These are phyloP conservation scores for Aspergillus viridinutans DNA, from an alignment of 2,329 filamentous ascomycete genomes.

Conservation along the genomic window DNA sequence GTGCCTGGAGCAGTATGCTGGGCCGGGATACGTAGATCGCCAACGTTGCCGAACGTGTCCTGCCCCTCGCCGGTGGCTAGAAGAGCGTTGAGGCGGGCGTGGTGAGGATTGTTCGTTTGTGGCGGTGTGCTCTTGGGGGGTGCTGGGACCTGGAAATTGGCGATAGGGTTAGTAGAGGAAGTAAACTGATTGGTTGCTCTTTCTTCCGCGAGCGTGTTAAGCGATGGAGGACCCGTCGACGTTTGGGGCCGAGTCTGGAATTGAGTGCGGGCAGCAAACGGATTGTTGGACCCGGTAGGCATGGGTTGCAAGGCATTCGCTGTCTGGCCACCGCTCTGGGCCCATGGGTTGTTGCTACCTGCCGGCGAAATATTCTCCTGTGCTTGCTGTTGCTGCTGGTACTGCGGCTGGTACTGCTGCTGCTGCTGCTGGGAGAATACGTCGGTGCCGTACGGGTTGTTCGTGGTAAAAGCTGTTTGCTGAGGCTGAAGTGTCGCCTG, in stretches of 20 bases:
- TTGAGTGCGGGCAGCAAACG: constrained; percentile 70
- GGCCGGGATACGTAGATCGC: constrained; percentile 87
- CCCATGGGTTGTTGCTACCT: constrained; percentile 94
- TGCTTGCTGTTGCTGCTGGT: constrained; percentile 42
- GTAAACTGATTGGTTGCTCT: constrained; percentile 64
- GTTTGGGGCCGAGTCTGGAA: constrained; percentile 49
- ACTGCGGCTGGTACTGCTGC: constrained; percentile 36
- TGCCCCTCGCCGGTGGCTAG: constrained; percentile 84
- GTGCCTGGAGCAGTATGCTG: constrained; percentile 95
- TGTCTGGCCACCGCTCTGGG: constrained; percentile 57
- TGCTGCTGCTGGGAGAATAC: constrained; percentile 48
- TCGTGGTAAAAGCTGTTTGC: constrained; percentile 54
- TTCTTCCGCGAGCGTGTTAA: constrained; percentile 77
- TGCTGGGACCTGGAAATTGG: constrained; percentile 43
- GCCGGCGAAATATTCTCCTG: constrained; percentile 63
- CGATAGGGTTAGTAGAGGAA: constrained; percentile 47
- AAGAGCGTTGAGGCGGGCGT: constrained; percentile 76
- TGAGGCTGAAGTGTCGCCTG: constrained; percentile 54
- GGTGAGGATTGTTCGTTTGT: constrained; percentile 50
- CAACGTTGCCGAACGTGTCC: constrained; percentile 97
- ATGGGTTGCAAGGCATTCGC: constrained; percentile 67
- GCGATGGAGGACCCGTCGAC: constrained; percentile 60
- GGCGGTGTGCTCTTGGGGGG: constrained; percentile 32
- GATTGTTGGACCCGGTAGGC: constrained; percentile 95
- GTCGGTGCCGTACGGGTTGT: constrained; percentile 53